Evolutionary conservation across 1,284 basidiomycete species (phyloP), one percentile per base, ranked within the genome.

Genomic region (Coniferiporia weirii): DNA sequence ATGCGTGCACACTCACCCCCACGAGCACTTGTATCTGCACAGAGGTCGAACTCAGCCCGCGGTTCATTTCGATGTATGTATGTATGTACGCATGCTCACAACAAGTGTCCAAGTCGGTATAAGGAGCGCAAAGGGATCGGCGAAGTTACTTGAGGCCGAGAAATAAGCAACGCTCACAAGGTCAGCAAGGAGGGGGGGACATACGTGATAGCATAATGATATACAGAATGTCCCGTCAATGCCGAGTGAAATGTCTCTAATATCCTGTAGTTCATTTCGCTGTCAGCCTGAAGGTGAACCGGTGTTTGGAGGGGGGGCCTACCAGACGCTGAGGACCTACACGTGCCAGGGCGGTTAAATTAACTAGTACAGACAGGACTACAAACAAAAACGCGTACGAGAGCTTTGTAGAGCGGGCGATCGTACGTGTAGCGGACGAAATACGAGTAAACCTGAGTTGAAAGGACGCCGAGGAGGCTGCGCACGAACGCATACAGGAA

Each of bases 1-100:
- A 9, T n/a, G 3, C 12, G 9, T 40, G 15, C 27, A 19, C 17
- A 15, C 13, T 48, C 22, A 85, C 84, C 47, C 84, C 84, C 8
- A 79, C 61, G 15, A 77, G 75, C 36, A 84, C 73, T 74, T 87
- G 84, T 15, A 82, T 64, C 85, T 87, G 54, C n/a, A n/a, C n/a
- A n/a, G n/a, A n/a, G n/a, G n/a, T n/a, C n/a, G n/a, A n/a, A n/a
- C n/a, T n/a, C n/a, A n/a, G n/a, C n/a, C n/a, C n/a, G n/a, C n/a
- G n/a, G n/a, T n/a, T n/a, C n/a, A n/a, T n/a, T n/a, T n/a, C n/a
- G n/a, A n/a, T n/a, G n/a, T n/a, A n/a, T n/a, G n/a, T n/a, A 43
- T 36, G 32, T 51, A 40, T 10, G 43, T 12, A 32, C 22, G 27
- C 17, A 20, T 17, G 17, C 35, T 19, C 5, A 61, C 54, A 34